These are phyloP conservation scores for Suhomyces ambrosiae DNA, from an alignment of 1,139 yeast genomes.

Conservation along the genomic window DNA sequence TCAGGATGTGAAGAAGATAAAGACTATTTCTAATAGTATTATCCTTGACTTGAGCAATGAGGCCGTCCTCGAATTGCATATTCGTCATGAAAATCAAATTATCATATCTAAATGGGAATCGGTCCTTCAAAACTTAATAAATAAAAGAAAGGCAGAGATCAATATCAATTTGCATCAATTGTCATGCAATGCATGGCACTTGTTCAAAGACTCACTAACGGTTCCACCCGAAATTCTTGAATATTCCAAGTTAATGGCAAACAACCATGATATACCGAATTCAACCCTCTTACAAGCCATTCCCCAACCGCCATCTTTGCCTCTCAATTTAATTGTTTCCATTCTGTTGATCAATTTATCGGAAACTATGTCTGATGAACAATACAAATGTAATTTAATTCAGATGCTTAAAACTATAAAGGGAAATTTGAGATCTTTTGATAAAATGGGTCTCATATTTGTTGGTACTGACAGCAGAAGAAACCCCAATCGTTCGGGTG, in stretches of 20 bases:
- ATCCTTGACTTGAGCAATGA: constrained; percentile 42
- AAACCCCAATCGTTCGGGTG: constrained; percentile 39
- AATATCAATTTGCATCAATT: constrained; percentile 46
- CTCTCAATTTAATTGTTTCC: constrained; percentile 51
- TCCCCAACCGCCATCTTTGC: constrained; percentile 42
- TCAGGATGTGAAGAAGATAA: constrained; percentile 38
- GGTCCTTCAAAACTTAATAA: constrained; percentile 23
- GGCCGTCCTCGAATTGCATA: constrained; percentile 49
- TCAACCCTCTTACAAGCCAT: constrained; percentile 29
- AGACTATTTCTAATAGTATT: constrained; percentile 29
- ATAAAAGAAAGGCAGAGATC: constrained; percentile 13
- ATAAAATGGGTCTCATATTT: constrained; percentile 56
- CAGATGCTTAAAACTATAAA: constrained; percentile 30
- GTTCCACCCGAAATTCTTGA: constrained; percentile 44
- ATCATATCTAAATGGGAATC: constrained; percentile 47
- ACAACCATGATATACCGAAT: constrained; percentile 43
- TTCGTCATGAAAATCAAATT: constrained; percentile 37
- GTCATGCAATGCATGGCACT: constrained; percentile 55
- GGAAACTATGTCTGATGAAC: constrained; percentile 31
- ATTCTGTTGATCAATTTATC: constrained; percentile 42
- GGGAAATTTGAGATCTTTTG: constrained; percentile 39
- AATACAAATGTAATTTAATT: constrained; percentile 34
- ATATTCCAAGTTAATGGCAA: constrained; percentile 37
- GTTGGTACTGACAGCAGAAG: constrained; percentile 50
- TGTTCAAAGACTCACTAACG: constrained; percentile 22